Evolutionary conservation across 1,284 basidiomycete genomes (phyloP).

Genomic region (Macrocystidia cucumis): DNA sequence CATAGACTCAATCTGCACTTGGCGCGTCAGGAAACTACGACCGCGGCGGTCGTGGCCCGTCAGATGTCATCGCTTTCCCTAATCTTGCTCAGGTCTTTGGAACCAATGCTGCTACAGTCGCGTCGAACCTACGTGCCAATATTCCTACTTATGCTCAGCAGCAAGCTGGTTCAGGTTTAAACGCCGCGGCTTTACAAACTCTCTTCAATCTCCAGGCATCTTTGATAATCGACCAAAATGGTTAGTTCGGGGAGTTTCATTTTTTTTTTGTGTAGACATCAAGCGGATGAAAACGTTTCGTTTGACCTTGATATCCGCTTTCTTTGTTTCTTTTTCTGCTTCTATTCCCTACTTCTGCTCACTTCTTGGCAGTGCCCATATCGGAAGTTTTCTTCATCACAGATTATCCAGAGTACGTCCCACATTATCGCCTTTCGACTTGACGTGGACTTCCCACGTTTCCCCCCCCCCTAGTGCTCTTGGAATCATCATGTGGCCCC

Average conservation of each 20-base stretch:
- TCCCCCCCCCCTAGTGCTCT: constrained; percentile 20
- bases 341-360: too few species aligned
- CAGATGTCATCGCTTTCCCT: constrained; percentile 35
- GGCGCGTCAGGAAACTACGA: constrained; percentile 29
- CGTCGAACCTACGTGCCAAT: constrained; percentile 22
- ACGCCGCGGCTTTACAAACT: constrained; percentile 26
- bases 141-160: constrained; percentile 27
- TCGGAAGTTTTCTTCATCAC: too few species aligned
- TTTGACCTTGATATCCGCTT: too few species aligned
- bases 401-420: constrained; percentile 30
- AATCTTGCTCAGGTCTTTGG: constrained; percentile 36
- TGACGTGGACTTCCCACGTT: constrained; percentile 1
- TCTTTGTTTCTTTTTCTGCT: too few species aligned
- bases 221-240: constrained; percentile 33
- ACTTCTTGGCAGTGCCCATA: too few species aligned
- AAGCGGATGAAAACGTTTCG: too few species aligned
- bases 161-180: constrained; percentile 27
- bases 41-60: constrained; percentile 25
- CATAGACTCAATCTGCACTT: constrained; percentile 15
- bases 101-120: constrained; percentile 17
- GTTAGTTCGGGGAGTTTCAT: too few species aligned
- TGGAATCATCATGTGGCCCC: constrained; percentile 43
- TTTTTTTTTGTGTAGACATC: too few species aligned
- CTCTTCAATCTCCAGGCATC: constrained; percentile 35
- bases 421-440: not conserved